Base-by-base conservation (phyloP, 495 filamentous ascomycete species). In the Rostrohypoxylon terebratum region DNA sequence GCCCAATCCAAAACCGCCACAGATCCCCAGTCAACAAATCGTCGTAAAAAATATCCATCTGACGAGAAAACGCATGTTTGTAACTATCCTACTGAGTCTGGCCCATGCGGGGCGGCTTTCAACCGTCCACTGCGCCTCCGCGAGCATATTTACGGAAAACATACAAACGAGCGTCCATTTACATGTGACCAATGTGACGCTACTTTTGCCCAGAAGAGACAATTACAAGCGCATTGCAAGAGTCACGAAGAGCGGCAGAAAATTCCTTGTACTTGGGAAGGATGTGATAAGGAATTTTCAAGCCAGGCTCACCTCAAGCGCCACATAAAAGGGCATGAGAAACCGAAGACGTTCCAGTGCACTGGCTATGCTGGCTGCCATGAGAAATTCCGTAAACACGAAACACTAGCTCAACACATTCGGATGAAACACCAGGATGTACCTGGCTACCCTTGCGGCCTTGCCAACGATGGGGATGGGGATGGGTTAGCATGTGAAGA, bases 401-500 rank as follows among this genome's bases (percentile, higher is more conserved):
- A 91, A 59, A 97, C 94, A 1, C 86, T 99, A 10, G 89, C 93
- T 72, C 88, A 91, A 16, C 96, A 99, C 79, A 89, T 98, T 55
- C 85, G 87, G 20, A 83, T 85, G 0, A 87, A 85, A 2, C 96
- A 99, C 77, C 83, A 95, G 21, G 83, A 89, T 5, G 77, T 87
- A 64, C 84, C 90, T 20, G 87, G 93, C 1, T 96, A 88, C 68
- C 81, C 84, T 2, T 98, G 94, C 78, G 78, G 79, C 9, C 76
- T 87, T 63, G 74, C 86, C n/a, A n/a, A n/a, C n/a, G n/a, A n/a
- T 42, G 86, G 91, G 71, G 79, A 81, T n/a, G 79, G 80, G 21
- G 89, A 89, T 7, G 86, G 86, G 4, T 77, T 85, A 36, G 71
- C 75, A 61, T 99, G 96, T 78, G 72, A 81, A 1, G 86, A 86